Evolutionary conservation across 192 early-diverging fungal genomes (phyloP).

Genomic region (Glomus cerebriforme): DNA sequence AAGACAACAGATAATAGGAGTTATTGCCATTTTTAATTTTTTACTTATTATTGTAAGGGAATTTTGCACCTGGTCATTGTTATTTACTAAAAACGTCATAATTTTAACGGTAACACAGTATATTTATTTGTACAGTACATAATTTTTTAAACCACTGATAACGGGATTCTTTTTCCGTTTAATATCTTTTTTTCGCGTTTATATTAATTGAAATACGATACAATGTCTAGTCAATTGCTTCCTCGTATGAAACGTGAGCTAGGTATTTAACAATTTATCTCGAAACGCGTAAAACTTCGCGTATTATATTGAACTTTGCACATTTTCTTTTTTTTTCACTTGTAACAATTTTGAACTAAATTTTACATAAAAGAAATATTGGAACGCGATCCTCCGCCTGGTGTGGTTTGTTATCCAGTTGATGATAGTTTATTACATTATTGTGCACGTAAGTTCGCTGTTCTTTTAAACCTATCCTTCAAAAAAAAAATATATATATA

Average conservation of each 20-base stretch:
- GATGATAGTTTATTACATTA: conserved; percentile 59
- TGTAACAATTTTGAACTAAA: no score
- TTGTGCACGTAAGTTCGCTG: conserved; percentile 51
- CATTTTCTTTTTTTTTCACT: no score
- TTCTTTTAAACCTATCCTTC: not conserved
- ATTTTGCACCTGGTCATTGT: no score
- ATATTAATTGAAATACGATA: not conserved
- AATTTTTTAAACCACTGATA: no score
- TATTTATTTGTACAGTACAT: no score
- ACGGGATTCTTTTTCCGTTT: not conserved
- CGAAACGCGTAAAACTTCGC: not conserved
- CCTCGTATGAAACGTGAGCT: conserved; percentile 31
- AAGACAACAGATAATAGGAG: no score
- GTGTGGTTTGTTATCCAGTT: conserved; percentile 63
- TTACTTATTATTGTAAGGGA: no score
- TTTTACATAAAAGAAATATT: conserved; percentile 8
- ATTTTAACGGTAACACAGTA: no score
- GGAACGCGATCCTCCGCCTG: conserved; percentile 48
- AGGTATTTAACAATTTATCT: not conserved
- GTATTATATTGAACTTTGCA: not conserved
- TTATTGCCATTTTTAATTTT: no score
- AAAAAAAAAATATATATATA: not conserved
- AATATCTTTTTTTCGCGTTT: not conserved
- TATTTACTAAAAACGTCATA: no score
- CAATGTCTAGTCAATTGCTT: conserved; percentile 15